Base-by-base conservation (phyloP, 768 basidiomycete genomes). In the Lentinula detonsa region DNA sequence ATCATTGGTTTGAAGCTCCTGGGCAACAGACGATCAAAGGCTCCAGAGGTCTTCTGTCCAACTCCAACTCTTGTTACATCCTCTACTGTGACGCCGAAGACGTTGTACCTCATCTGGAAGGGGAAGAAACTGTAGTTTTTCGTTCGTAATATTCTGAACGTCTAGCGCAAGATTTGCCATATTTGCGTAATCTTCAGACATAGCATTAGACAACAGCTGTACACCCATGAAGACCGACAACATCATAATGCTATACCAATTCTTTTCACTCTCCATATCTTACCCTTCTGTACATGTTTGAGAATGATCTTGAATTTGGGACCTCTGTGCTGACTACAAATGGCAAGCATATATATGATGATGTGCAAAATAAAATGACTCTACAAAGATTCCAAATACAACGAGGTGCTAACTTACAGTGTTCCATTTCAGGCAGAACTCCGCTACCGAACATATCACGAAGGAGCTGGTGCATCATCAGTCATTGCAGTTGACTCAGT, bases 11-110 rank as follows among this genome's bases (percentile, higher is more conserved):
- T 34, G 45, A 46, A 37, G 39, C 55, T 8, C 23, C 9, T 16
- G 39, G 49, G 37, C 37, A 39, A 8, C 7, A 39, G 9, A 39
- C 37, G 33, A 37, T 3, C 21, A 51, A 33, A 51, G 28, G 16
- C 34, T 53, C 52, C 10, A 23, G n/a, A 31, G 50, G 33, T 37
- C 52, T 18, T n/a, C 4, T 16, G 34, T 33, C 82, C 65, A 76
- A 70, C 49, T 72, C 79, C 37, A 39, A 8, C 4, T 73, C 85
- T 21, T 81, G 86, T 51, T 87, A 83, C 68, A 77, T 90, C 60
- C 64, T 90, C 5, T 88, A 91, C 64, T 86, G 84, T 3, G 90
- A 90, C 68, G 80, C 79, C 7, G 87, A 88, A 57, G 88, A 90
- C 65, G 72, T 67, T 11, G 42, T 74, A 9, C 75, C 81, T 6